phyloP scores from a whole-genome alignment of 2,329 filamentous ascomycete species.

The Diaporthe citri region DNA sequence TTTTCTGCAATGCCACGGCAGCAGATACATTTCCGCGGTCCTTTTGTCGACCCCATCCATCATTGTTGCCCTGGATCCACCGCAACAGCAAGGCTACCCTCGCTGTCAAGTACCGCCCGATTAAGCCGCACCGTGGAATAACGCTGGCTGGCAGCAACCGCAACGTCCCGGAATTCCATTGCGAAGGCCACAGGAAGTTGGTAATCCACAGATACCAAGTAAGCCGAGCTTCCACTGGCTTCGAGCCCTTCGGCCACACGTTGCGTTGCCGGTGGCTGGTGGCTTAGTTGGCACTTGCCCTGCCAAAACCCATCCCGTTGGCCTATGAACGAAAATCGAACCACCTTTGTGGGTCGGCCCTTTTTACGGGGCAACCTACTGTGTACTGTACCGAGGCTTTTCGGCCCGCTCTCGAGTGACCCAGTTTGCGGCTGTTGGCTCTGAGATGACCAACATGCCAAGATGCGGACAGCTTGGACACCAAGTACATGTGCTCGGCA shows the following conservation, averaged over 20 bases:
- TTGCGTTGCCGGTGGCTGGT: constrained; percentile 21
- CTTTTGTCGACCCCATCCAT: constrained; percentile 28
- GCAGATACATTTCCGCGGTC: constrained; percentile 9
- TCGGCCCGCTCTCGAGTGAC: constrained; percentile 38
- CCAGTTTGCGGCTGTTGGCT: constrained; percentile 24
- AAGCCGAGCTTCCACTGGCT: neutral
- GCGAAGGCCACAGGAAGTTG: neutral
- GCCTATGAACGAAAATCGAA: constrained; percentile 18
- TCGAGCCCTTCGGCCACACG: neutral
- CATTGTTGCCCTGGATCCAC: constrained; percentile 1
- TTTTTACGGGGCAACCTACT: constrained; percentile 21
- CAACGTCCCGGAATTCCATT: neutral
- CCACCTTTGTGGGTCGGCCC: constrained; percentile 23
- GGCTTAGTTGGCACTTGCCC: constrained; percentile 12
- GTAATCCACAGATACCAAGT: neutral
- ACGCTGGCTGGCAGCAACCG: neutral
- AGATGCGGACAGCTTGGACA: constrained; percentile 14
- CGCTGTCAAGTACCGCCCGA: constrained; percentile 23
- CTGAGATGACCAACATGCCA: constrained; percentile 14
- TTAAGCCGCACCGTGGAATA: neutral
- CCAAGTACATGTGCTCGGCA: neutral
- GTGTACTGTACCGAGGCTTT: constrained; percentile 33
- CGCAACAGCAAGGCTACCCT: neutral
- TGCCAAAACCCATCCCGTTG: constrained; percentile 11
- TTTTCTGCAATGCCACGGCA: constrained; percentile 23